Base-by-base conservation (phyloP, 2,329 filamentous ascomycete genomes). In the Paraphoma chrysanthemicola region DNA sequence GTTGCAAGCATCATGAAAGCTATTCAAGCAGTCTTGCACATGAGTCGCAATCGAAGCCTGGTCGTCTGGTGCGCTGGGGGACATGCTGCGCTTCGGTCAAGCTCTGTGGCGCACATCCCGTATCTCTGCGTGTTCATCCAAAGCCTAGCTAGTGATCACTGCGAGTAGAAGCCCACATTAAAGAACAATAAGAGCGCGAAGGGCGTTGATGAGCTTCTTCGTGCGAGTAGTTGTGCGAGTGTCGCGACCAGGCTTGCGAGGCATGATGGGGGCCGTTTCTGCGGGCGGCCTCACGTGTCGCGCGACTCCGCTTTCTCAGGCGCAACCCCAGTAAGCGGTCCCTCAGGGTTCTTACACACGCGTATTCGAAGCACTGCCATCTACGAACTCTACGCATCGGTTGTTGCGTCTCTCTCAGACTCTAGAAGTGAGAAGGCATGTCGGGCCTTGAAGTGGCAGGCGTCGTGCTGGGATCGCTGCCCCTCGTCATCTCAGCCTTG, bases 391-490 rank as follows among this genome's bases (percentile, higher is more conserved):
- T 38, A 38, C 3, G 3, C 33, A n/a, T 38, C 33, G 3, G 3
- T 6, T 38, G 33, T 6, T 6, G n/a, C 33, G 33, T 38, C 33
- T 38, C 23, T 23, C 5, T 23, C 23, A 36, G 14, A 14, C 7
- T 36, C 33, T 36, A 14, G 33, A 10, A 10, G 33, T 7, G 33
- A 7, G 14, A 2, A 3, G n/a, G 8, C 11, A 70, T 69, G 67
- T 72, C 72, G 10, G 72, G 71, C 3, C 50, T 76, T 3, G 74
- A 77, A 48, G 51, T 70, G n/a, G 68, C 63, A 2, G 70, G 71
- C 0, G 33, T 74, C 3, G 63, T 74, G 3, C 58, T 76, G 0
- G 71, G 66, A 5, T 53, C 67, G 18, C 59, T 74, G 48, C 74
- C 73, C 7, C 50, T 77, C 31, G 45, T 73, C 42, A 65, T 77